Conservation (phyloP, 352 stramenopile genomes). For the Blastocystis sp. region DNA sequence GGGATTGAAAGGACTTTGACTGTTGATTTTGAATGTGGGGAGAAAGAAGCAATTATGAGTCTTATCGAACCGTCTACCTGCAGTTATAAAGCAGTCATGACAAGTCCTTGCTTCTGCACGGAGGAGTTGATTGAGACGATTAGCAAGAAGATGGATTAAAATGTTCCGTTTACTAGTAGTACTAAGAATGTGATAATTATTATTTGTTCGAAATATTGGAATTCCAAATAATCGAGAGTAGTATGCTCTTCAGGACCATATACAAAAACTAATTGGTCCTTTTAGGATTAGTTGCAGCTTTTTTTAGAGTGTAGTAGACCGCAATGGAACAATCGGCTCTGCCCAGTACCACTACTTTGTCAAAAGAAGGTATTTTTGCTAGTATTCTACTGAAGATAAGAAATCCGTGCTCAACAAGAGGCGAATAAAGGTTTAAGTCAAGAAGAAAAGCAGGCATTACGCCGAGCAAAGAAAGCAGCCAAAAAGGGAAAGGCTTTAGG, state of each 20-base stretch:
- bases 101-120: constrained; percentile 53
- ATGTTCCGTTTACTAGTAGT: background rate
- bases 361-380: background rate
- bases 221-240: background rate
- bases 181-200: background rate
- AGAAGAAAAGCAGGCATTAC: constrained; percentile 42
- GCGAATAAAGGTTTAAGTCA: constrained; percentile 30
- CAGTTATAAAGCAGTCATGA: constrained; percentile 48
- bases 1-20: constrained; percentile 1
- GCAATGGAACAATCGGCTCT: background rate
- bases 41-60: constrained; percentile 39
- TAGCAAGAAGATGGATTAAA: background rate
- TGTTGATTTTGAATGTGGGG: constrained; percentile 37
- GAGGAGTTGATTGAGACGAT: constrained; percentile 14
- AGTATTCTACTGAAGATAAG: background rate
- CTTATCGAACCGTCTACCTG: constrained; percentile 34
- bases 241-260: too few species aligned
- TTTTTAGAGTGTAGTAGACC: background rate
- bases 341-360: background rate
- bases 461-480: constrained; percentile 15
- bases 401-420: constrained; percentile 44
- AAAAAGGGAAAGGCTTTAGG: background rate
- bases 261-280: background rate
- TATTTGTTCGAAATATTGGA: background rate
- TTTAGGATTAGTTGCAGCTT: background rate